Base-by-base conservation (phyloP, 768 basidiomycete species). In the Lactarius hengduanensis region DNA sequence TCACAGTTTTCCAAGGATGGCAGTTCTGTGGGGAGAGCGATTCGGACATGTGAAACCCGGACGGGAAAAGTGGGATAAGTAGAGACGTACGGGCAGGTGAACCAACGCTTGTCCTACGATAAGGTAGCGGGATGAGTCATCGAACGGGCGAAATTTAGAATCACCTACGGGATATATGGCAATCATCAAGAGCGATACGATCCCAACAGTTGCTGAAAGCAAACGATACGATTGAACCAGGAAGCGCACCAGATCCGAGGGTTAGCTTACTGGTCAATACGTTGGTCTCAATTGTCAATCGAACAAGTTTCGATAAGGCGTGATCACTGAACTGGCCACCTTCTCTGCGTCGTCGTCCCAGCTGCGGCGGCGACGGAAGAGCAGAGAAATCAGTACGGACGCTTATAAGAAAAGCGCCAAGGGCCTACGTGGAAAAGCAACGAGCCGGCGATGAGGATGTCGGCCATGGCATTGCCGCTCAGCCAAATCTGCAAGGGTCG, bases 251-350 rank as follows among this genome's bases (percentile, higher is more conserved):
- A 32, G 57, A n/a, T 40, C 2, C 34, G 3, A 38, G 36, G n/a
- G 32, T 36, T 36, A 15, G 15, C 57, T 38, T 32, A 67, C 70
- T 50, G 57, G 71, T 32, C 68, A 73, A 57, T 0, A 66, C 13
- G 54, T 73, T 74, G 1, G 74, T 71, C 64, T 75, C 73, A 18
- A 75, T 54, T 2, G 74, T 73, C 41, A 75, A 40, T 7, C 70
- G 67, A 3, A 75, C 69, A 9, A 74, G 64, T 7, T 66, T 67
- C 1, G 64, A 34, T 2, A 75, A 45, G 28, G 69, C 45, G n/a
- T 72, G 59, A 4, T 5, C 22, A 15, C 41, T 60, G 20, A 45
- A 32, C 2, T 3, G 4, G n/a, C 38, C 10, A 16, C 57, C 71
- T 32, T 16, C 54, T 3, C 8, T 20, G 10, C 18, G 41, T 2